A percentile compares a stretch with the other conserved stretches of the same genome.
Conservation (phyloP, 1,284 basidiomycete genomes). For the Ustilago trichophora region DNA sequence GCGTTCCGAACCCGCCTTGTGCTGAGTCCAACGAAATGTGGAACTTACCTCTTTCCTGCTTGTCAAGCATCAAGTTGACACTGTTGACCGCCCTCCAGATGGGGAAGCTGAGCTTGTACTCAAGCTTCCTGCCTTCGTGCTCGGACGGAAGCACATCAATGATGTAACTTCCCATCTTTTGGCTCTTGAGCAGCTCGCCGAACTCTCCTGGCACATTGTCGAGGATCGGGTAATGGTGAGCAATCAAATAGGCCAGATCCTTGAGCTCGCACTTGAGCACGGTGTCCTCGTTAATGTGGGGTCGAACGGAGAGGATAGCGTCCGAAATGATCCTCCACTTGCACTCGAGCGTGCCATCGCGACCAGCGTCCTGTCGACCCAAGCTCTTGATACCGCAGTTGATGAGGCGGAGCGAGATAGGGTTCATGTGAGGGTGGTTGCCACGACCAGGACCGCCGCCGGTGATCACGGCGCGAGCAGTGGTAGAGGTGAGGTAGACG, state of each 20-base stretch:
- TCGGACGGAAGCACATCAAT: slow-evolving; percentile 56
- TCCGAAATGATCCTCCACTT: slow-evolving; percentile 81
- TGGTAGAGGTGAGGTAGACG: slow-evolving; percentile 86
- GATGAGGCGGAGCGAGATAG: slow-evolving; percentile 83
- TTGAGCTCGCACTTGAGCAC: slow-evolving; percentile 75
- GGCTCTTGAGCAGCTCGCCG: slow-evolving; percentile 38
- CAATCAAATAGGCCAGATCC: slow-evolving; percentile 74
- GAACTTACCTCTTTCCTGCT: slow-evolving; percentile 64
- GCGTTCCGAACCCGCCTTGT: too few relatives aligned
- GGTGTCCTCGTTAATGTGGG: slow-evolving; percentile 75
- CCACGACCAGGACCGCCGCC: slow-evolving; percentile 72
- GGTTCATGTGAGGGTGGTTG: slow-evolving; percentile 69
- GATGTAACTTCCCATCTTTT: slow-evolving; percentile 60
- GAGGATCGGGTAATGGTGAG: slow-evolving; percentile 56
- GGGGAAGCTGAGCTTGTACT: slow-evolving; percentile 52
- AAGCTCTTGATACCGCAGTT: slow-evolving; percentile 86
- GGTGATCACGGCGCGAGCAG: slow-evolving; percentile 77
- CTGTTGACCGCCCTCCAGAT: slow-evolving; percentile 63
- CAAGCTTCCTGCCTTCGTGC: slow-evolving; percentile 49
- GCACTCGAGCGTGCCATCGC: slow-evolving; percentile 69
- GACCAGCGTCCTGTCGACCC: slow-evolving; percentile 71
- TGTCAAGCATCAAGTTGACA: slow-evolving; percentile 65
- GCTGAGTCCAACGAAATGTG: too few relatives aligned
- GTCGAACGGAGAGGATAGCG: slow-evolving; percentile 82
- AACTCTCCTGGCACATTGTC: slow-evolving; percentile 54